Conservation (phyloP, 2,329 filamentous ascomycete genomes). For the Aspergillus proliferans region DNA sequence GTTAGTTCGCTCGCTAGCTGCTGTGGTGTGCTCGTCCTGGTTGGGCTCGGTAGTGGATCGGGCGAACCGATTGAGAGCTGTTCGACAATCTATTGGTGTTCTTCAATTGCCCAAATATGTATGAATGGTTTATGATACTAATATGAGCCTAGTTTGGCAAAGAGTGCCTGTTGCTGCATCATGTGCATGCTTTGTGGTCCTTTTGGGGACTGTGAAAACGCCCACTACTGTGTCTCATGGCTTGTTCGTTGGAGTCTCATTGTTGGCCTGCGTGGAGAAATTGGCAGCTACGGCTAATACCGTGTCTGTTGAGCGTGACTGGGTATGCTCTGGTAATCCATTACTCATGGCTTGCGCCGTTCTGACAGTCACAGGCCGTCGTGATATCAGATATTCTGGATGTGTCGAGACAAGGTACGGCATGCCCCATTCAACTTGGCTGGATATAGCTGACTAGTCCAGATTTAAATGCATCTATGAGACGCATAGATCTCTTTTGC, state of each 20-base stretch:
- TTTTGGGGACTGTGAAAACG: constrained; percentile 11
- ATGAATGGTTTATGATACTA: background rate
- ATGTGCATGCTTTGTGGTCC: constrained; percentile 42
- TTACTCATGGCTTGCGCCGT: background rate
- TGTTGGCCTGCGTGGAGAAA: constrained; percentile 65
- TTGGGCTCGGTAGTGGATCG: constrained; percentile 57
- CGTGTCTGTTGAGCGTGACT: constrained; percentile 65
- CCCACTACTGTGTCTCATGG: constrained; percentile 7
- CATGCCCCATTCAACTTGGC: constrained; percentile 5
- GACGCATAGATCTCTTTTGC: constrained; percentile 53
- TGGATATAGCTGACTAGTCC: constrained; percentile 12
- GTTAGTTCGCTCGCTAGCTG: constrained; percentile 52
- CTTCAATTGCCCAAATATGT: background rate
- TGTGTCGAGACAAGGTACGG: constrained; percentile 39
- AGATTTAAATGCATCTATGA: constrained; percentile 50
- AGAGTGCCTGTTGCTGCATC: constrained; percentile 40
- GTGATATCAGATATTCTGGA: constrained; percentile 26
- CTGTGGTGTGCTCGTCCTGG: constrained; percentile 53
- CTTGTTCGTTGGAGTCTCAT: constrained; percentile 33
- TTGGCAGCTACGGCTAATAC: constrained; percentile 58
- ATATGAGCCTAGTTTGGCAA: constrained; percentile 26
- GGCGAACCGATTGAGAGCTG: constrained; percentile 45
- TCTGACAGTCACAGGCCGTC: constrained; percentile 15
- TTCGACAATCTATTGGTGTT: constrained; percentile 46
- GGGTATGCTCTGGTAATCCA: constrained; percentile 36